These are phyloP conservation scores for Raphanus raphanistrum DNA, from an alignment of 345 rosid genomes.

Conservation along the genomic window DNA sequence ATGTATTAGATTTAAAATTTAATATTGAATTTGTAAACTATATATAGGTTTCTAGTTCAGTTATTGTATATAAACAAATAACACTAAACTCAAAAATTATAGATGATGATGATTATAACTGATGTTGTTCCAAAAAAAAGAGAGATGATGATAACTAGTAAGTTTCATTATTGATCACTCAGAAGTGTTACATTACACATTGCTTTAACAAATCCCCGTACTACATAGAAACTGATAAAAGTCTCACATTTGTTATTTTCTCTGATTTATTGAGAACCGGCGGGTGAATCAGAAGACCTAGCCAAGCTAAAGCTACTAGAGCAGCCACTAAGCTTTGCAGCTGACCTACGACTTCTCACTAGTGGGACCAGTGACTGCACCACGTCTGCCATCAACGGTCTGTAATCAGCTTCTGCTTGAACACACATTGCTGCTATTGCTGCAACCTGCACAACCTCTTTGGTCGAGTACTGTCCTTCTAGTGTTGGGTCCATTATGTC, in stretches of 20 bases:
- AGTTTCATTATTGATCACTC: too few species aligned
- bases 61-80: too few species aligned
- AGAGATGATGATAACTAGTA: too few species aligned
- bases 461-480: slow-evolving; percentile 74
- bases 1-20: too few species aligned
- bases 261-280: slow-evolving; percentile 25
- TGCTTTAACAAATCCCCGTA: background rate
- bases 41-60: too few species aligned
- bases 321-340: slow-evolving; percentile 55
- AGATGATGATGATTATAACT: too few species aligned
- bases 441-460: slow-evolving; percentile 86
- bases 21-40: too few species aligned
- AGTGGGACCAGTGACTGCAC: slow-evolving; percentile 85
- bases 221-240: background rate
- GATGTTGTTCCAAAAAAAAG: too few species aligned
- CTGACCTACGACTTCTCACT: slow-evolving; percentile 61
- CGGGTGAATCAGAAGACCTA: slow-evolving; percentile 45
- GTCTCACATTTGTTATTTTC: background rate
- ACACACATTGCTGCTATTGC: slow-evolving; percentile 98
- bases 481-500: slow-evolving; percentile 85
- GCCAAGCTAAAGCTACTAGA: slow-evolving; percentile 53
- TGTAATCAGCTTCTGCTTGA: slow-evolving; percentile 84
- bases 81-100: too few species aligned
- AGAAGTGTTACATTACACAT: slow-evolving; percentile 9
- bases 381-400: slow-evolving; percentile 93